Evolutionary conservation across 371 early-diverging fungal genomes (phyloP).

Genomic region (Mortierella sp.): DNA sequence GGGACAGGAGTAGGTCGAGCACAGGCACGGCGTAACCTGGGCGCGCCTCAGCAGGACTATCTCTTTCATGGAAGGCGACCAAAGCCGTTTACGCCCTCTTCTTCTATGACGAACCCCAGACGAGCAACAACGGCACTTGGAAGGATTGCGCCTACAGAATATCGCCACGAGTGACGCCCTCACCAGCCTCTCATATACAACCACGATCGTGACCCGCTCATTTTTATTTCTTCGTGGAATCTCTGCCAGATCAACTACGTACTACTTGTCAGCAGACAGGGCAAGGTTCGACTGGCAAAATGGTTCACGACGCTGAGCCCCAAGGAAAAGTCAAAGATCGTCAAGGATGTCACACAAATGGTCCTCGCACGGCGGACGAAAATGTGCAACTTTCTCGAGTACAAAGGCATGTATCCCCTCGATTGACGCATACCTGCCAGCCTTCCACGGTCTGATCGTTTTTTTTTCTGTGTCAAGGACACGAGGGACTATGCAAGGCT

Average conservation of each 20-base stretch:
- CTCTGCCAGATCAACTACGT: constrained; percentile 80
- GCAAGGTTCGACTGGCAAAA: constrained; percentile 94
- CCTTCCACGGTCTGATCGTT: too few species aligned
- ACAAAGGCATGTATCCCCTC: constrained; percentile 85
- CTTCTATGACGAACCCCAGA: too few species aligned
- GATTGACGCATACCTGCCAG: too few species aligned
- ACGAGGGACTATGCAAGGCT: too few species aligned
- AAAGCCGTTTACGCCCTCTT: too few species aligned
- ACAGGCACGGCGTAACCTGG: too few species aligned
- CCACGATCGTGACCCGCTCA: not conserved
- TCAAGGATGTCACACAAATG: constrained; percentile 93
- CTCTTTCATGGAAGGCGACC: too few species aligned
- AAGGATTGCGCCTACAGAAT: not conserved
- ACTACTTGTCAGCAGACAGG: constrained; percentile 78
- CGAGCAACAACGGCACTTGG: too few species aligned
- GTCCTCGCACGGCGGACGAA: constrained; percentile 92
- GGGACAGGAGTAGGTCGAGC: too few species aligned
- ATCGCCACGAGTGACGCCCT: too few species aligned
- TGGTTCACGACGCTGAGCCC: constrained; percentile 93
- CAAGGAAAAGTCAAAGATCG: constrained; percentile 95
- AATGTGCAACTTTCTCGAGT: constrained; percentile 98
- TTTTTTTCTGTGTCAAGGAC: too few species aligned
- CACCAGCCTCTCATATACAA: not conserved
- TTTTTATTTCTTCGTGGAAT: not conserved
- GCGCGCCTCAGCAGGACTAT: too few species aligned